Conservation (phyloP, 257 asterid species). For the Haberlea rhodopensis region DNA sequence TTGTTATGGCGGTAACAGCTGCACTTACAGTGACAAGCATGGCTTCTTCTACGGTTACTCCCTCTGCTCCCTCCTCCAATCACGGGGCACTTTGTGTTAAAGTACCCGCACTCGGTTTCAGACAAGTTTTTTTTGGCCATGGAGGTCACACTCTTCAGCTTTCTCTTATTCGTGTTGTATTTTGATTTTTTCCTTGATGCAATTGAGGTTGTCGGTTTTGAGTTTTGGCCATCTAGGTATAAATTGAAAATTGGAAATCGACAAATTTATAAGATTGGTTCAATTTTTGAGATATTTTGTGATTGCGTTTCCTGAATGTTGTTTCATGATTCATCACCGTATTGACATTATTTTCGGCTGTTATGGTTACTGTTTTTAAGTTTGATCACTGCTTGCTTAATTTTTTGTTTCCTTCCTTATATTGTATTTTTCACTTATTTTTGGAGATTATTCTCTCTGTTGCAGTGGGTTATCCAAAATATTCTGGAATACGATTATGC, state of each 20-base stretch:
- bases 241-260: background rate
- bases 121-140: slow-evolving; percentile 59
- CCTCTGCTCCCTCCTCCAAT: slow-evolving; percentile 50
- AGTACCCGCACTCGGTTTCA: slow-evolving; percentile 31
- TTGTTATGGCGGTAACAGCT: slow-evolving; percentile 59
- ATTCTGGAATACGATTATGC: slow-evolving; percentile 48
- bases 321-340: background rate
- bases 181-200: slow-evolving; percentile 12
- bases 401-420: background rate
- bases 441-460: slow-evolving; percentile 13
- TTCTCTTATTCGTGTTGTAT: background rate
- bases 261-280: background rate
- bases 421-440: background rate
- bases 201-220: slow-evolving; percentile 11
- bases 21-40: slow-evolving; percentile 52
- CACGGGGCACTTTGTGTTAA: slow-evolving; percentile 35
- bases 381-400: slow-evolving; percentile 1
- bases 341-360: background rate
- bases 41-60: slow-evolving; percentile 45
- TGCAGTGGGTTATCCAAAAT: slow-evolving; percentile 60
- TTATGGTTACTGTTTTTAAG: background rate
- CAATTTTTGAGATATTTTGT: background rate
- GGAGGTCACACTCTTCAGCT: slow-evolving; percentile 52
- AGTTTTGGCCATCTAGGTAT: background rate
- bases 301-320: background rate